phyloP scores from a whole-genome alignment of 441 rosid species.

The Codiaeum variegatum region DNA sequence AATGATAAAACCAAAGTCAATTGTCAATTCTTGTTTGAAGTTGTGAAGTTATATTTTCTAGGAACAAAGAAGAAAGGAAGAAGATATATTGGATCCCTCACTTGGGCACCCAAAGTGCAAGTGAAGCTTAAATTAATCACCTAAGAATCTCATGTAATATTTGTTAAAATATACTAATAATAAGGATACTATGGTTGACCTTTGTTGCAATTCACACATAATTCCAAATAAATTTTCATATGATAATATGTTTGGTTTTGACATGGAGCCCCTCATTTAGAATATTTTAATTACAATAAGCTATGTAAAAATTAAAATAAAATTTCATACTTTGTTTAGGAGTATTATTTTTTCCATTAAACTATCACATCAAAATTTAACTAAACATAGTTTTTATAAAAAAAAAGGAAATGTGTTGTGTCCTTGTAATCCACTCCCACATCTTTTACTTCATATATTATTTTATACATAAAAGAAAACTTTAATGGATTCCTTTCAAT shows the following conservation, averaged over 20 bases:
- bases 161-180: not conserved
- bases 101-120: not conserved
- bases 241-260: not conserved
- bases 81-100: not conserved
- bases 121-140: not conserved
- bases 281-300: not conserved
- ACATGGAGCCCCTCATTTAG: not conserved
- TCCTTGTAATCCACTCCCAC: slow-evolving; percentile 2
- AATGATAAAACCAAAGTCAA: slow-evolving; percentile 2
- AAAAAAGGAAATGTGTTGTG: not conserved
- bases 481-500: not conserved
- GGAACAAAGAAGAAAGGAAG: not conserved
- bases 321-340: not conserved
- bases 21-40: not conserved
- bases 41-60: not conserved
- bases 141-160: not conserved
- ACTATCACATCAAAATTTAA: not conserved
- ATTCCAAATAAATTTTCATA: not conserved
- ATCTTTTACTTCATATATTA: not conserved
- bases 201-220: not conserved
- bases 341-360: not conserved
- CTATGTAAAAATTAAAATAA: not conserved
- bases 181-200: not conserved
- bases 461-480: not conserved
- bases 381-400: not conserved